Evolutionary conservation across 305 asterid species (phyloP).

Genomic region (Fraxinus dipetala): DNA sequence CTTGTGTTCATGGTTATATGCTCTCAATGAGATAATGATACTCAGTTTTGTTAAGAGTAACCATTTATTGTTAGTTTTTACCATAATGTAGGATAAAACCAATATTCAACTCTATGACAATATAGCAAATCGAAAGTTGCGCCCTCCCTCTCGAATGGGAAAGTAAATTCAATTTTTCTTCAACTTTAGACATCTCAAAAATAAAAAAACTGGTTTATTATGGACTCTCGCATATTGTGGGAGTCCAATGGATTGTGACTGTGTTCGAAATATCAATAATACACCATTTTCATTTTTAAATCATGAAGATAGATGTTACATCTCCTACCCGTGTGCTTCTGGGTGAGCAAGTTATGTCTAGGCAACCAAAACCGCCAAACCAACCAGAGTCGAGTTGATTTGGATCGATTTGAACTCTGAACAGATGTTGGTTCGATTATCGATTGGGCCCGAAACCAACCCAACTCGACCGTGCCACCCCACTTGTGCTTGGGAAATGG

Average conservation of each 20-base stretch:
- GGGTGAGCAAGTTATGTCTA: neutral
- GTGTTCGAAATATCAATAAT: neutral
- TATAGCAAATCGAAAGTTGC: neutral
- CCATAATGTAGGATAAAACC: neutral
- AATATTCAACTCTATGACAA: neutral
- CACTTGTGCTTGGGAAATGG: slow-evolving; percentile 23
- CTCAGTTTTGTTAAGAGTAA: neutral
- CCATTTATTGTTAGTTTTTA: neutral
- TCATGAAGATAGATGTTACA: neutral
- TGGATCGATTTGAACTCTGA: neutral
- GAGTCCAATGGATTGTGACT: neutral
- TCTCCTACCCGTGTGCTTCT: slow-evolving; percentile 21
- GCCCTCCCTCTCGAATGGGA: neutral
- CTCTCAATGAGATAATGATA: neutral
- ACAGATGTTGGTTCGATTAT: neutral
- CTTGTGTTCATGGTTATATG: neutral
- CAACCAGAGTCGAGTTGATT: neutral
- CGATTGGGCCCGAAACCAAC: neutral
- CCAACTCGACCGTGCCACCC: neutral
- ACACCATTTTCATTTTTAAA: neutral
- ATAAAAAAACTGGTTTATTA: neutral
- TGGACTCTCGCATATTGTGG: neutral
- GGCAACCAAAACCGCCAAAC: neutral
- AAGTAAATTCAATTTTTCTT: neutral
- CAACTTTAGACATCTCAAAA: neutral